phyloP scores from a whole-genome alignment of 805 yeast genomes.

The Schwanniomyces sp. region DNA sequence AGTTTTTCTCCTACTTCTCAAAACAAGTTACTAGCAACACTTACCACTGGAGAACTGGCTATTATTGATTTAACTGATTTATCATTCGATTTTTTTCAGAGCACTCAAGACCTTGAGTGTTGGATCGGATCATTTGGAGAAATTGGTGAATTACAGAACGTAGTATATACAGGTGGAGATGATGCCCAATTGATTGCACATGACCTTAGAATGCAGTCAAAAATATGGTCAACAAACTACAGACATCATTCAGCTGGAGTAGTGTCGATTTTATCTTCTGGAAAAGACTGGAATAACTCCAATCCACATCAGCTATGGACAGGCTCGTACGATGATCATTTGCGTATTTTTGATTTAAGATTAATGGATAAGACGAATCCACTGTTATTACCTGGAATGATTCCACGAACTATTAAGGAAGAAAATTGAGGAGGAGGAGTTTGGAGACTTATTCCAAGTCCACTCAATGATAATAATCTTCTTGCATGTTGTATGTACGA shows the following conservation, averaged over 20 bases:
- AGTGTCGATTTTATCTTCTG: slow-evolving; percentile 65
- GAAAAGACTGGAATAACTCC: slow-evolving; percentile 38
- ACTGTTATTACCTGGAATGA: slow-evolving; percentile 41
- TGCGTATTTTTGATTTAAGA: slow-evolving; percentile 70
- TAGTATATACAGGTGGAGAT: slow-evolving; percentile 88
- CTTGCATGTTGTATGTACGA: slow-evolving; percentile 93
- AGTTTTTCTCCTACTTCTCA: slow-evolving; percentile 50
- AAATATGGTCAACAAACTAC: slow-evolving; percentile 36
- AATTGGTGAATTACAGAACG: slow-evolving; percentile 48
- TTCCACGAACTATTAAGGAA: slow-evolving; percentile 47
- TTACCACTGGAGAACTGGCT: slow-evolving; percentile 66
- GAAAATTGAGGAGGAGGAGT: slow-evolving; percentile 87
- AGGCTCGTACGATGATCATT: slow-evolving; percentile 87
- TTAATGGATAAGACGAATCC: slow-evolving; percentile 42
- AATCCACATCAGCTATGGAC: slow-evolving; percentile 64
- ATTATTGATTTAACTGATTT: slow-evolving; percentile 30
- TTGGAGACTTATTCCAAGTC: slow-evolving; percentile 81
- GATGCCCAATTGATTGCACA: slow-evolving; percentile 75
- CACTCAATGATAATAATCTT: slow-evolving; percentile 46
- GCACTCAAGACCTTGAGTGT: slow-evolving; percentile 71
- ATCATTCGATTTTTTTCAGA: slow-evolving; percentile 21
- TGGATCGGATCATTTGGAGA: slow-evolving; percentile 84
- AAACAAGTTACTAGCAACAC: slow-evolving; percentile 50
- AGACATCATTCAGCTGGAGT: slow-evolving; percentile 90
- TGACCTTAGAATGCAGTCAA: slow-evolving; percentile 50